phyloP scores from a whole-genome alignment of 352 stramenopile species.

The Phytopythium sindhum region DNA sequence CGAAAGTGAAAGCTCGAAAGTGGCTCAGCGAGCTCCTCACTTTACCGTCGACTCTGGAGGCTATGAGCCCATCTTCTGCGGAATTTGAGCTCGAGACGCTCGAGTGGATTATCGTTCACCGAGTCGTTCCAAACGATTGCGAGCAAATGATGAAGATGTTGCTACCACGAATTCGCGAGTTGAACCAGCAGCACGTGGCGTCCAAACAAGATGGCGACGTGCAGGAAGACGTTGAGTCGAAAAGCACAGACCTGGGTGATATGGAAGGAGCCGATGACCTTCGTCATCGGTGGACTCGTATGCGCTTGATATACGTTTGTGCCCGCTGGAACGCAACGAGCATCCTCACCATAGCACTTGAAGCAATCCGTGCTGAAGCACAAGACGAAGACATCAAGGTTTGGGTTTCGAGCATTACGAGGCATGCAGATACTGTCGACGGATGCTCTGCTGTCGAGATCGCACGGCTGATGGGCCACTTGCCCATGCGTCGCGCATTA shows the following conservation, averaged over 20 bases:
- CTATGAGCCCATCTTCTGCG: background rate
- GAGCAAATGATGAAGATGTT: background rate
- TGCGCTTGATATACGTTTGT: constrained; percentile 14
- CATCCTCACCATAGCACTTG: constrained; percentile 2
- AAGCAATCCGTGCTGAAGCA: background rate
- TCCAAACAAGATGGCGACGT: background rate
- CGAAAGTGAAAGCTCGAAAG: too few relatives aligned
- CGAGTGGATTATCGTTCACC: background rate
- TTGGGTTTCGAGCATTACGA: background rate
- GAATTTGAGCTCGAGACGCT: background rate
- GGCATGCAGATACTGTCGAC: constrained; percentile 6
- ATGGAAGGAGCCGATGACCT: background rate
- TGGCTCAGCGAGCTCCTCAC: background rate
- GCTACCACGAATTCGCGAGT: background rate
- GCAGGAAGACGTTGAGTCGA: background rate
- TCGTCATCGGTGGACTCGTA: background rate
- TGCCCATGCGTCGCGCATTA: background rate
- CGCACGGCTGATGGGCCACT: constrained; percentile 22
- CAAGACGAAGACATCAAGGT: background rate
- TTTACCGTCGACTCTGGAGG: background rate
- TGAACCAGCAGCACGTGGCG: background rate
- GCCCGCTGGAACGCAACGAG: constrained; percentile 37
- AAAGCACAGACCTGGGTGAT: background rate
- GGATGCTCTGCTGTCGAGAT: constrained; percentile 24
- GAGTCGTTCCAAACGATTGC: background rate